A percentile compares a stretch with the other conserved stretches of the same genome.
These are phyloP conservation scores for Mucor piriformis DNA, from an alignment of 371 early-diverging fungal species.

Conservation along the genomic window DNA sequence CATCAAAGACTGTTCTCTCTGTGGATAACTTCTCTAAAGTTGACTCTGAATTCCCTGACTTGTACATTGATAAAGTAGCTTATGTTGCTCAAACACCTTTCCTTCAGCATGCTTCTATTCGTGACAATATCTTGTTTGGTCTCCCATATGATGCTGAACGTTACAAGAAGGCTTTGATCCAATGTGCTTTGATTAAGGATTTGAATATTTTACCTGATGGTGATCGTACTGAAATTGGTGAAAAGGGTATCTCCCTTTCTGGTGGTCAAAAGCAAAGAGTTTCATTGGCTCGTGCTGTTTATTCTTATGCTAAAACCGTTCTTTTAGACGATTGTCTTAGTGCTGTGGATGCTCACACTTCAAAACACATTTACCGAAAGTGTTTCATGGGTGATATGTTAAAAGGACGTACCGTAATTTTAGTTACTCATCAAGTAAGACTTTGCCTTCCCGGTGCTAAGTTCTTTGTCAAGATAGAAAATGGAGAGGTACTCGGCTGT, in stretches of 20 bases:
- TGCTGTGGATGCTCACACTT: constrained; percentile 88
- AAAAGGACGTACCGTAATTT: constrained; percentile 75
- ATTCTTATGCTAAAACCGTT: constrained; percentile 71
- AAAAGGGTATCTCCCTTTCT: constrained; percentile 85
- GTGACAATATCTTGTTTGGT: constrained; percentile 89
- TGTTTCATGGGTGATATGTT: constrained; percentile 73
- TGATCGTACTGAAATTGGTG: constrained; percentile 90
- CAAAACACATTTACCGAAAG: constrained; percentile 71
- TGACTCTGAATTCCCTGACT: constrained; percentile 42
- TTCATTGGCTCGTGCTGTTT: constrained; percentile 80
- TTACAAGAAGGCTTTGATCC: constrained; percentile 69
- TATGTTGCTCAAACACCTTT: constrained; percentile 85
- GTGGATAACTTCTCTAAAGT: constrained; percentile 18
- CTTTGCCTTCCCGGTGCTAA: constrained; percentile 73
- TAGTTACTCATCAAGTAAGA: constrained; percentile 87
- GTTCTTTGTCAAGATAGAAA: constrained; percentile 69
- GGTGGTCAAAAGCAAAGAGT: constrained; percentile 90
- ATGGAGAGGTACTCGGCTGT: constrained; percentile 61
- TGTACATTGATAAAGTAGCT: constrained; percentile 60
- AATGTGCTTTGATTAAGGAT: constrained; percentile 79
- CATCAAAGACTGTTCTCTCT: constrained; percentile 19
- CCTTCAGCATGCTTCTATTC: constrained; percentile 75
- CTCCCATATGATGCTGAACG: constrained; percentile 62
- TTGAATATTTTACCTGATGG: constrained; percentile 79
- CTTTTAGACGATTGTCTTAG: constrained; percentile 82